These are phyloP conservation scores for Spiraea crenata DNA, from an alignment of 331 rosid species.

Conservation along the genomic window DNA sequence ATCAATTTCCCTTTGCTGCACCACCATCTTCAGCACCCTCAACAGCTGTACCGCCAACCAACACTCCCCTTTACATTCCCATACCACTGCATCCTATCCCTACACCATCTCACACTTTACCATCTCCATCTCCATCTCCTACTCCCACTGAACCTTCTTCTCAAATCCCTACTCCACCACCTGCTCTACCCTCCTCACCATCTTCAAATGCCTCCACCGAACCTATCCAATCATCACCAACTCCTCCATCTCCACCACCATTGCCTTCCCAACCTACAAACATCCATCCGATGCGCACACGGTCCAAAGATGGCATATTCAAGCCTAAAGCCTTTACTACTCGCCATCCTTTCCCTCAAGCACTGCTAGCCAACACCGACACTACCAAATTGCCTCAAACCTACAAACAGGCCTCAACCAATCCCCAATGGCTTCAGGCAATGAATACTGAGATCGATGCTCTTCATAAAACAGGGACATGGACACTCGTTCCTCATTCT, in stretches of 20 bases:
- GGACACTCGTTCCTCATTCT: neutral
- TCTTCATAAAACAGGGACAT: rapidly evolving
- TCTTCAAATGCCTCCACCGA: too few species aligned
- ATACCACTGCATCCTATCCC: too few species aligned
- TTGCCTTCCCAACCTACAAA: too few species aligned
- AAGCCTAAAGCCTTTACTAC: neutral
- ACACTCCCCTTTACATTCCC: too few species aligned
- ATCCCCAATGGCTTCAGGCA: neutral
- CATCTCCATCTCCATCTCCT: neutral
- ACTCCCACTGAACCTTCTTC: too few species aligned
- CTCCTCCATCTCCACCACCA: too few species aligned
- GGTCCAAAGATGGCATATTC: neutral
- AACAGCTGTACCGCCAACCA: neutral
- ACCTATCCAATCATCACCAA: too few species aligned
- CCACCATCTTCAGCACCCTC: too few species aligned
- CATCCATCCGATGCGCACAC: neutral
- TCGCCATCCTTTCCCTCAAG: neutral
- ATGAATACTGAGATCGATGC: neutral
- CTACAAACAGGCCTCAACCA: neutral
- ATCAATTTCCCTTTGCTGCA: neutral
- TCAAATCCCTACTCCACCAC: too few species aligned
- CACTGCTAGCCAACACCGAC: neutral
- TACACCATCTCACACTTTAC: neutral
- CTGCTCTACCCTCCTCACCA: too few species aligned
- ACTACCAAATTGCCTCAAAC: neutral